phyloP scores from a whole-genome alignment of 1,139 yeast species.

The Yamadazyma blattariae region DNA sequence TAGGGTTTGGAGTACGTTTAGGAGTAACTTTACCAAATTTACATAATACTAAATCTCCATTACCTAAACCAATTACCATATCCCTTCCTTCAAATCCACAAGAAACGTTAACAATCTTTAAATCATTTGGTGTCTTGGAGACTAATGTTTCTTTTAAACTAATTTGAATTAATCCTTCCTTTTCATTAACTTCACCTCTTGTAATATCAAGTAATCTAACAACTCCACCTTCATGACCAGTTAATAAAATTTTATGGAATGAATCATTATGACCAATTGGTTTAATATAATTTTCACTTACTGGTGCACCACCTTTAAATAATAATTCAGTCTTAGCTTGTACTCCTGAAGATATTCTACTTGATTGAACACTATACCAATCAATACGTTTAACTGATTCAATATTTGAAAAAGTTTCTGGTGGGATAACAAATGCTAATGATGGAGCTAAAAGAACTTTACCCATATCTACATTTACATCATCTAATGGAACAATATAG shows the following conservation, averaged over 20 bases:
- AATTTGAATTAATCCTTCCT: slow-evolving; percentile 38
- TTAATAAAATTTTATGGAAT: slow-evolving; percentile 58
- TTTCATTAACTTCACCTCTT: slow-evolving; percentile 67
- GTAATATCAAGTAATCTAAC: slow-evolving; percentile 82
- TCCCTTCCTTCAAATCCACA: slow-evolving; percentile 80
- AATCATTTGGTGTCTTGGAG: slow-evolving; percentile 23
- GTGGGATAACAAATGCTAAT: slow-evolving; percentile 74
- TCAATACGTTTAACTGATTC: slow-evolving; percentile 58
- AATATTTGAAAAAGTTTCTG: slow-evolving; percentile 56
- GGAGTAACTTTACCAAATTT: slow-evolving; percentile 52
- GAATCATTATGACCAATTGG: slow-evolving; percentile 56
- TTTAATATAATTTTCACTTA: slow-evolving; percentile 28
- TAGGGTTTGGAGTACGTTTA: slow-evolving; percentile 13
- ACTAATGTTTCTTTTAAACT: slow-evolving; percentile 35
- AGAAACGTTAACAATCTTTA: slow-evolving; percentile 57
- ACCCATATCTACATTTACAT: slow-evolving; percentile 52
- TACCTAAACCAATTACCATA: slow-evolving; percentile 61
- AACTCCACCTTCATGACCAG: slow-evolving; percentile 82
- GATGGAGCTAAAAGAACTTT: slow-evolving; percentile 75
- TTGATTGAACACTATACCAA: slow-evolving; percentile 72
- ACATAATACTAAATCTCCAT: slow-evolving; percentile 76
- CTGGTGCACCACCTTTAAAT: slow-evolving; percentile 73
- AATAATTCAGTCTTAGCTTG: slow-evolving; percentile 38
- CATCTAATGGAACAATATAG: slow-evolving; percentile 27
- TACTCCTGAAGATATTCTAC: slow-evolving; percentile 33